phyloP scores from a whole-genome alignment of 2,329 filamentous ascomycete species.

The Claviceps humidiphila region DNA sequence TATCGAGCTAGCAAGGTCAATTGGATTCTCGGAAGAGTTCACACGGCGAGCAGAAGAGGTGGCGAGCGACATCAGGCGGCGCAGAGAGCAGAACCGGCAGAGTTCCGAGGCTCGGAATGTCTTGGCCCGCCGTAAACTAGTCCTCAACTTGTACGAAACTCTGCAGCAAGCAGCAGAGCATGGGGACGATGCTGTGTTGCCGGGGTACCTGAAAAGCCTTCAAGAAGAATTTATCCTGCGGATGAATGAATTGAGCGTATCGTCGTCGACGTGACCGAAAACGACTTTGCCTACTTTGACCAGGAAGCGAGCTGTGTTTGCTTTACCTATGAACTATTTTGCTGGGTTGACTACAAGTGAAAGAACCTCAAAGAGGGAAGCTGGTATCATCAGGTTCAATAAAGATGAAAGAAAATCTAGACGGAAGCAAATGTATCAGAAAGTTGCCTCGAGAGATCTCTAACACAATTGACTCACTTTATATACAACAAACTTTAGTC shows the following conservation, averaged over 20 bases:
- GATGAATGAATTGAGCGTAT: slow-evolving; percentile 52
- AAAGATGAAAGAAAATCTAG: too few relatives aligned
- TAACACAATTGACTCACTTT: too few relatives aligned
- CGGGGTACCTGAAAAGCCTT: slow-evolving; percentile 17
- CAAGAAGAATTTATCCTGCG: slow-evolving; percentile 61
- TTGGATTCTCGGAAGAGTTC: slow-evolving; percentile 57
- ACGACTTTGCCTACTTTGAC: too few relatives aligned
- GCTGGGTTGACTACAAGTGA: too few relatives aligned
- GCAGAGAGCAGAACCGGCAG: slow-evolving; percentile 43
- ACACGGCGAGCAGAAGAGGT: slow-evolving; percentile 56
- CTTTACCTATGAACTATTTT: too few relatives aligned
- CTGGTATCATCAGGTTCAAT: too few relatives aligned
- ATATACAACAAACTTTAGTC: too few relatives aligned
- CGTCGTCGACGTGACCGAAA: neutral
- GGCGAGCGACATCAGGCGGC: slow-evolving; percentile 45
- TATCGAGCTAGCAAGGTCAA: slow-evolving; percentile 61
- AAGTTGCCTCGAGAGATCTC: too few relatives aligned
- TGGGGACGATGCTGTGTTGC: slow-evolving; percentile 46
- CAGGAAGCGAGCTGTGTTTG: neutral
- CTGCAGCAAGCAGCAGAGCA: slow-evolving; percentile 55
- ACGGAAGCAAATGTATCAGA: too few relatives aligned
- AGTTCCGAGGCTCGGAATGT: slow-evolving; percentile 44
- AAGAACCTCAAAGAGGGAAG: too few relatives aligned
- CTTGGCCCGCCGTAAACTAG: slow-evolving; percentile 54
- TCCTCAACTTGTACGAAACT: slow-evolving; percentile 60